Base-by-base conservation (phyloP, 1,139 yeast species). In the Lodderomyces theae region DNA sequence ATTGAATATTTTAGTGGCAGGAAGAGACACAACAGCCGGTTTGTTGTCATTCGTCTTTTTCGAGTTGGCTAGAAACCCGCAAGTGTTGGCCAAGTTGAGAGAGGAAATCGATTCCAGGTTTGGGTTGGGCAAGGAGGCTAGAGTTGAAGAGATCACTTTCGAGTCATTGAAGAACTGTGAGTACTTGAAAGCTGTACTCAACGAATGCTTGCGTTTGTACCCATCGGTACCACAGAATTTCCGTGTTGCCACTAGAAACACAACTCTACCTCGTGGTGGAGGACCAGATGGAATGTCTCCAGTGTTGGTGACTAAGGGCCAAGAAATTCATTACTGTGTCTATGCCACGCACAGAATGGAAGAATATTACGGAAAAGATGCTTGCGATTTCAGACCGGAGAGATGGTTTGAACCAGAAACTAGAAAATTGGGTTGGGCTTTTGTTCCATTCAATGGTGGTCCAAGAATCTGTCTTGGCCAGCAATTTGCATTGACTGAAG, bases 401-500 rank as follows among this genome's bases (percentile, higher is more conserved):
- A 19, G 22, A 19, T 19, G 22, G 22, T 19, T 19, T 19, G 22
- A 19, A 8, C 63, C 64, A 33, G 48, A 50, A 26, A 56, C 61
- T 24, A 59, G 55, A 41, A 67, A 63, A 47, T 53, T 63, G 43
- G 74, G 74, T 16, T 77, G 81, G 80, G 74, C 72, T 11, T 77
- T 61, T 53, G 54, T 77, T 21, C 81, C 81, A 5, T 77, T 76
- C 61, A 77, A 77, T 49, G 82, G 82, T 37, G 83, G 83, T 5
- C 82, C 83, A 23, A 62, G 83, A 43, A 77, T 77, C 42, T 78
- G 83, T 51, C 60, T 77, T 38, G 83, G 82, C 13, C 82, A 77
- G 56, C 82, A 76, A 53, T 75, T 73, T 57, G 82, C 81, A 1
- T 65, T 77, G 43, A 75, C 80, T 13, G 83, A 78, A 55, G 77